Percentiles rank a stretch among this genome's conserved stretches.
Conservation (phyloP, 768 basidiomycete species). For the Cubamyces lactineus region DNA sequence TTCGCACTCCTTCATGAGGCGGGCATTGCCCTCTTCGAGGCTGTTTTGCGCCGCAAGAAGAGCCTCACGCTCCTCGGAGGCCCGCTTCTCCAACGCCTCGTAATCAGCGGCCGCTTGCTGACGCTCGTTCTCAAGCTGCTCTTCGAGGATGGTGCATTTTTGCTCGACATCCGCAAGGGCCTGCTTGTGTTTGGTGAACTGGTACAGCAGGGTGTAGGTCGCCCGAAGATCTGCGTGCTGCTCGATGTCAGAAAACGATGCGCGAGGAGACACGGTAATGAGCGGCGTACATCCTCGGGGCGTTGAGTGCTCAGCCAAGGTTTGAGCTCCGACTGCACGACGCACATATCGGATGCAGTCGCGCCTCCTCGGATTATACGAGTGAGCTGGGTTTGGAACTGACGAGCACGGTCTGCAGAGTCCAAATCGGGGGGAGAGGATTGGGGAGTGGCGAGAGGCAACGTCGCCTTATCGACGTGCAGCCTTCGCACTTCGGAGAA, state of each 20-base stretch:
- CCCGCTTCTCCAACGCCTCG: conserved; percentile 43
- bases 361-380: conserved; percentile 59
- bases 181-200: conserved; percentile 23
- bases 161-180: conserved; percentile 19
- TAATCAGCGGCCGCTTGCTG: conserved; percentile 46
- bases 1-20: conserved; percentile 48
- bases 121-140: conserved; percentile 32
- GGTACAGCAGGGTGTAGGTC: conserved; percentile 28
- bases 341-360: conserved; percentile 22
- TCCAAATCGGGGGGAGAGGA: conserved; percentile 19
- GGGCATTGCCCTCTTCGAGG: conserved; percentile 54
- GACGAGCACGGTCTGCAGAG: conserved; percentile 44
- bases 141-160: conserved; percentile 23
- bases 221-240: conserved; percentile 34
- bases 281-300: conserved; percentile 26
- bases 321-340: conserved; percentile 28
- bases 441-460: conserved; percentile 17
- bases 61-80: conserved; percentile 54
- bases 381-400: conserved; percentile 57
- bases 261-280: not conserved
- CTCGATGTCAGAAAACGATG: conserved; percentile 1
- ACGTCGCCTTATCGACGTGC: conserved; percentile 58
- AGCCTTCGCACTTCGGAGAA: conserved; percentile 52
- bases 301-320: conserved; percentile 30
- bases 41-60: conserved; percentile 54